Base-by-base conservation (phyloP, 345 rosid genomes). In the Mercurialis annua region DNA sequence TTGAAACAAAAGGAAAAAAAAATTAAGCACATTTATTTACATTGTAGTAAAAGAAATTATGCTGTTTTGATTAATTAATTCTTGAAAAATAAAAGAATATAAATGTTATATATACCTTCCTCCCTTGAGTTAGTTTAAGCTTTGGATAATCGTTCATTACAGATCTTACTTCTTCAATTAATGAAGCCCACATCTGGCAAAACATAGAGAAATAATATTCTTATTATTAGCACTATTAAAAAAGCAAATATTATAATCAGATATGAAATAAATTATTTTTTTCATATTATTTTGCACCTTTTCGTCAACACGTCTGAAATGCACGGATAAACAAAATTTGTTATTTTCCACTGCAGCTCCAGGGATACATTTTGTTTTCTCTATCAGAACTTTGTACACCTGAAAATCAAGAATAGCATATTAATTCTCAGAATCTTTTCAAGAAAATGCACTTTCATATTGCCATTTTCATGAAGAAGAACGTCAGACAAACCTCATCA, bases 331-430 rank as follows among this genome's bases (percentile, higher is more conserved):
- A 53, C 97, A 92, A 61, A 92, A 94, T 78, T 84, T 89, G 83
- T 94, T 92, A 81, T 92, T 81, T 75, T 94, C 99, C 20, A 94
- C 89, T 78, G 58, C 81, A 2, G 87, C 93, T 72, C 99, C 98
- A 0, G 86, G 83, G n/a, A 82, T 85, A n/a, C 85, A 73, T 79
- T 83, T 88, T 11, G 96, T 92, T 53, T 82, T 86, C 70, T 88
- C 93, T 18, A 82, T 44, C 49, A 94, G 72, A 48, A 76, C 65
- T 58, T 74, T 75, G 65, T 77, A 83, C 9, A 88, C 90, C 97
- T 88, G 76, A 62, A 23, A 64, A 31, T 57, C 44, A 21, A 26
- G 20, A 27, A 44, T 4, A 5, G 1, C 38, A 38, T 56, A 36
- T 26, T 1, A 27, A 1, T 16, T 36, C 26, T 18, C 1, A 2